These are phyloP conservation scores for Micractinium conductrix DNA, from an alignment of 139 green algal genomes.

Conservation along the genomic window DNA sequence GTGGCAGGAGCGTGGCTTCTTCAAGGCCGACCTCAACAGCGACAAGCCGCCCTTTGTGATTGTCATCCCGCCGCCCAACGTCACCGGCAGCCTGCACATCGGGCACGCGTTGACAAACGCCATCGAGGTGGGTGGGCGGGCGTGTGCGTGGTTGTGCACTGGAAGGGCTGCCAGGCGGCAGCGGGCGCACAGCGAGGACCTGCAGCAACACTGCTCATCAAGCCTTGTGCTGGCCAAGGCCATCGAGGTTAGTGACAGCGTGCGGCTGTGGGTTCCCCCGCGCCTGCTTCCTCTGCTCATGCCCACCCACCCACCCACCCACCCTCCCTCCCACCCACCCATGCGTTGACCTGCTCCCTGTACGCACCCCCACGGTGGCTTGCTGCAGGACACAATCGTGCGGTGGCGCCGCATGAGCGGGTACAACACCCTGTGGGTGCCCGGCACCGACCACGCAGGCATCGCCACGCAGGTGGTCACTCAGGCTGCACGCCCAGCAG, in stretches of 20 bases:
- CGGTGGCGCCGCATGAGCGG: conserved; percentile 95
- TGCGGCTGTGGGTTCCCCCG: neutral
- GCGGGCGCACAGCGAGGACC: neutral
- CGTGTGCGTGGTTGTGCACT: too few species aligned
- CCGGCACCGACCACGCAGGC: conserved; percentile 96
- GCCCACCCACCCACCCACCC: too few species aligned
- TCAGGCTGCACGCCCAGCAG: neutral
- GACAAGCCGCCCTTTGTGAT: conserved; percentile 94
- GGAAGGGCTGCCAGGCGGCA: too few species aligned
- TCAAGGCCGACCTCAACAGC: conserved; percentile 80
- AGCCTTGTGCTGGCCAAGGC: neutral
- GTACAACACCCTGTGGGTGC: conserved; percentile 95
- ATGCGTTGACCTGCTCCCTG: too few species aligned
- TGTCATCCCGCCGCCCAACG: conserved; percentile 98
- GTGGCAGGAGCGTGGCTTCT: conserved; percentile 94
- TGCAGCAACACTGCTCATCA: neutral
- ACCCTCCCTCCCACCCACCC: too few species aligned
- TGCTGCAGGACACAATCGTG: conserved; percentile 88
- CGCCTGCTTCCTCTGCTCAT: neutral
- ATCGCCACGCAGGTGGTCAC: conserved; percentile 78
- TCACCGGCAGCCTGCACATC: conserved; percentile 97
- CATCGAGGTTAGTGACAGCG: neutral
- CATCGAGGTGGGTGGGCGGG: conserved; percentile 52
- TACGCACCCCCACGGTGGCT: too few species aligned
- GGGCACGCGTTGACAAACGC: conserved; percentile 84